Conservation (phyloP, 2,329 filamentous ascomycete genomes). For the Seiridium unicorne region DNA sequence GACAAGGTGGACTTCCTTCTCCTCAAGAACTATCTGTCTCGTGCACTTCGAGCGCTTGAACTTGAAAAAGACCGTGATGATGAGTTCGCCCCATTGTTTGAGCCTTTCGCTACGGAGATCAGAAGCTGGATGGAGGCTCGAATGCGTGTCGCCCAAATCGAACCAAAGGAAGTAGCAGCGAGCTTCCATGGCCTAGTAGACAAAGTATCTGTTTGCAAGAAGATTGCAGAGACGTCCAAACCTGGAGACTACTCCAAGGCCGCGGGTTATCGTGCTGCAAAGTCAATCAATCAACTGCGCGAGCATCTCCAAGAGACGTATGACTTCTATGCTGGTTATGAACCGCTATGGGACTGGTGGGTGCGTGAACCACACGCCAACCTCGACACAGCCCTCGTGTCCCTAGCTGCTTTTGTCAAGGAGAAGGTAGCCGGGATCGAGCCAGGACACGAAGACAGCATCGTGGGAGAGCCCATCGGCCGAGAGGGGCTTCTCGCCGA, state of each 20-base stretch:
- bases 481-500: slow-evolving; percentile 48
- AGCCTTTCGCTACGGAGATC: slow-evolving; percentile 40
- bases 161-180: slow-evolving; percentile 40
- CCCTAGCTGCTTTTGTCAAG: slow-evolving; percentile 32
- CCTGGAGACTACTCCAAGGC: slow-evolving; percentile 34
- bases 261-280: slow-evolving; percentile 45
- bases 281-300: slow-evolving; percentile 37
- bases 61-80: slow-evolving; percentile 35
- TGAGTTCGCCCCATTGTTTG: slow-evolving; percentile 37
- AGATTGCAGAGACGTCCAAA: slow-evolving; percentile 31
- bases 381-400: slow-evolving; percentile 35
- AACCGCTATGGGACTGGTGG: slow-evolving; percentile 59
- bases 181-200: slow-evolving; percentile 34
- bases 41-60: slow-evolving; percentile 33
- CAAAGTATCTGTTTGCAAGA: slow-evolving; percentile 29
- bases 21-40: slow-evolving; percentile 43
- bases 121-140: slow-evolving; percentile 45
- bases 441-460: slow-evolving; percentile 42
- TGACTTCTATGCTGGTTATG: slow-evolving; percentile 52
- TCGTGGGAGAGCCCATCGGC: slow-evolving; percentile 57
- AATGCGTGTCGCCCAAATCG: slow-evolving; percentile 40
- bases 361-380: slow-evolving; percentile 40
- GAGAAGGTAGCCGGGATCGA: slow-evolving; percentile 43
- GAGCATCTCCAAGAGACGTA: slow-evolving; percentile 44
- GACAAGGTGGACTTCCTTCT: slow-evolving; percentile 49